Evolutionary conservation across 129 eudicot species (phyloP).

Genomic region (Flaveria sonorensis): DNA sequence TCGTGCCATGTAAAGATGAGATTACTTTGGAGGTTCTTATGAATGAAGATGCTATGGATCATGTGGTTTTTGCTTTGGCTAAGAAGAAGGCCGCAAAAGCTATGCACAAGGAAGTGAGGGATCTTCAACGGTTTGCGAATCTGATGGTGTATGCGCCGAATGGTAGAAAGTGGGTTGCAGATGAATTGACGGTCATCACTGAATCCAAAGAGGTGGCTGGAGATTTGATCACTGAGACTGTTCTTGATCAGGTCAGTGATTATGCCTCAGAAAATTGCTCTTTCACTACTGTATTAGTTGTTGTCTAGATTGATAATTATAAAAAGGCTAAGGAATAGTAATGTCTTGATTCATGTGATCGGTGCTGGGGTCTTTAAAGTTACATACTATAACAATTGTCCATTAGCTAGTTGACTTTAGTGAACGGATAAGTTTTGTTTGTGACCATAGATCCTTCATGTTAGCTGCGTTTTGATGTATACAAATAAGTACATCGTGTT

Average conservation of each 20-base stretch:
- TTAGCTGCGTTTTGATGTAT: not conserved
- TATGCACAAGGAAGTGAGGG: constrained; percentile 87
- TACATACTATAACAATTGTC: not conserved
- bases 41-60: constrained; percentile 98
- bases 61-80: constrained; percentile 82
- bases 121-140: constrained; percentile 75
- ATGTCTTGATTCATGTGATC: not conserved
- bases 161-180: constrained; percentile 84
- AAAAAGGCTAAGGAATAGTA: not conserved
- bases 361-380: constrained; percentile 1
- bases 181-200: constrained; percentile 62
- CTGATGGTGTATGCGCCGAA: constrained; percentile 54
- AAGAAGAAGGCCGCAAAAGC: constrained; percentile 73
- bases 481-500: not conserved
- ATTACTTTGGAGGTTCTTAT: constrained; percentile 83
- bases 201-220: constrained; percentile 94
- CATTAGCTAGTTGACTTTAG: not conserved
- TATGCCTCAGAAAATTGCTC: not conserved
- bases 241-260: constrained; percentile 82
- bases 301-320: constrained; percentile 4
- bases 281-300: not conserved
- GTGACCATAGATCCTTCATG: not conserved
- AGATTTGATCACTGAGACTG: constrained; percentile 76
- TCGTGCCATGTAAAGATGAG: constrained; percentile 88
- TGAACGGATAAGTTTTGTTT: too few relatives aligned